Base-by-base conservation (phyloP, 352 stramenopile species). In the Thalassiosira mediterranea region DNA sequence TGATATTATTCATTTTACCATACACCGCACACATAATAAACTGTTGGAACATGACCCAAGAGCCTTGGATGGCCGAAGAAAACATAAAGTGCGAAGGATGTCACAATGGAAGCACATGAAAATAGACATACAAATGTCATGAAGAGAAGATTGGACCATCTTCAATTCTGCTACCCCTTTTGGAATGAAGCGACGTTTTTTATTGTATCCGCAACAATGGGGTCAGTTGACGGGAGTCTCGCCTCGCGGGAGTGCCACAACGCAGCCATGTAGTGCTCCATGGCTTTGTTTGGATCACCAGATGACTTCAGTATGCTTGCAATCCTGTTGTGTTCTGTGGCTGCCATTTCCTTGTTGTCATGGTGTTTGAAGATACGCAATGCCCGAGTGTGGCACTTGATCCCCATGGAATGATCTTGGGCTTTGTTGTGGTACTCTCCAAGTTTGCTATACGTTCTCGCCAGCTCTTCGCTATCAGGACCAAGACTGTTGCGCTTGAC, bases 251-350 rank as follows among this genome's bases (percentile, higher is more conserved):
- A 72, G 66, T 82, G 52, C 65, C 73, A 77, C 19, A 82, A 34
- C 26, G 65, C 38, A 32, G 65, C 64, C 73, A 82, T 82, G 26
- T 82, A 82, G 51, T 82, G 73, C 38, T 82, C 73, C 54, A 83
- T 83, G 1, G 74, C 57, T 49, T 78, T 74, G 13, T 73, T 60
- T 0, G 26, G 44, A 21, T 75, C 67, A 4, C 74, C 74, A 19
- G 63, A 53, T 49, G 19, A 44, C 34, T 83, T 83, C 40, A 71
- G 53, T 44, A 83, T 75, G 0, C 47, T 44, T 52, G 65, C 74
- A 49, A 83, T 69, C 47, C 72, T 83, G 29, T 83, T 83, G 64
- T 83, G 74, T 21, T 78, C 54, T n/a, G 48, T 64, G 34, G 74
- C 74, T 38, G 74, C 74, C 17, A 57, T 65, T 66, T 72, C 62